A percentile compares a stretch with the other conserved stretches of the same genome.
Evolutionary conservation across 2,329 filamentous ascomycete species (phyloP).

Genomic region (Aspergillus neotritici): DNA sequence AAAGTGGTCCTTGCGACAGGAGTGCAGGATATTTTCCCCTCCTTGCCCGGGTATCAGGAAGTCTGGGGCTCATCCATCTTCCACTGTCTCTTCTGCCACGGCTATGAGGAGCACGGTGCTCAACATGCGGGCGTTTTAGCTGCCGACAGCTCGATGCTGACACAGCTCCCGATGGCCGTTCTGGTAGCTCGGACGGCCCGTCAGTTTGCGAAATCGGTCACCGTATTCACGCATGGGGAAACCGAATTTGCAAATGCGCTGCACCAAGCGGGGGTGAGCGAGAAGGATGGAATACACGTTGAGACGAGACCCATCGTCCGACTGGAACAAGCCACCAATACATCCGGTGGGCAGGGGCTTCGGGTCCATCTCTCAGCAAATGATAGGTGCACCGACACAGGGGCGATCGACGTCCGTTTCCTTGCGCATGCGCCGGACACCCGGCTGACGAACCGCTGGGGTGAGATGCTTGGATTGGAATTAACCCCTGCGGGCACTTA

Average conservation of each 20-base stretch:
- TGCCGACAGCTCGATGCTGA: conserved; percentile 36
- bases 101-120: conserved; percentile 9
- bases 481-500: too few relatives aligned
- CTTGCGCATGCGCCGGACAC: too few relatives aligned
- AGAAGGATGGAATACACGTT: too few relatives aligned
- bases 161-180: conserved; percentile 28
- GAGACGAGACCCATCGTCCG: too few relatives aligned
- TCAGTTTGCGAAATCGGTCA: conserved; percentile 42
- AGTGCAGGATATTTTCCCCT: conserved; percentile 46
- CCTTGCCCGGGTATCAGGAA: conserved; percentile 51
- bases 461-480: too few relatives aligned
- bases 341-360: too few relatives aligned
- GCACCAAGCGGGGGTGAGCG: not conserved
- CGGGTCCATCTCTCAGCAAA: too few relatives aligned
- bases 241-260: conserved; percentile 22
- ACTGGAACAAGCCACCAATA: too few relatives aligned
- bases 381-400: too few relatives aligned
- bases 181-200: conserved; percentile 43
- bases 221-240: conserved; percentile 49
- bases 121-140: conserved; percentile 2
- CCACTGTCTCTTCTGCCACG: conserved; percentile 13
- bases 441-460: too few relatives aligned
- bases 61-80: conserved; percentile 43
- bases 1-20: conserved; percentile 55
- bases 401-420: too few relatives aligned